These are phyloP conservation scores for Phytophthora pinifolia DNA, from an alignment of 352 stramenopile species.

Conservation along the genomic window DNA sequence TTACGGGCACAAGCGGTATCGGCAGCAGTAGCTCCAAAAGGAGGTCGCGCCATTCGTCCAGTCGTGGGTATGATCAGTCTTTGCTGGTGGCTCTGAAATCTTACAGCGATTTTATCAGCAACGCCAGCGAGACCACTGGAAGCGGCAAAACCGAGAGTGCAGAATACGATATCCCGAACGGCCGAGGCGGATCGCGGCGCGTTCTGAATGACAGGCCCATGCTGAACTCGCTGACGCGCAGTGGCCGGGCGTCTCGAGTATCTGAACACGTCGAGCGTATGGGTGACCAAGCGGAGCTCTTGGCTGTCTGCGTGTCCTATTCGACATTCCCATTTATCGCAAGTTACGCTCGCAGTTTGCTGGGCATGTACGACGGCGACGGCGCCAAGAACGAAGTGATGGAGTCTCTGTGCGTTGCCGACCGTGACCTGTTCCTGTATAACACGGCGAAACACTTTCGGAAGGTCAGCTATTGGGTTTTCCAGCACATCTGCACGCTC, in stretches of 20 bases:
- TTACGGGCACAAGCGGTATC: constrained; percentile 27
- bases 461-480: constrained; percentile 80
- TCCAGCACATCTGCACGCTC: constrained; percentile 81
- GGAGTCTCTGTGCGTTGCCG: constrained; percentile 47
- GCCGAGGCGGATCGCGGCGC: constrained; percentile 11
- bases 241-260: constrained; percentile 49
- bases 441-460: constrained; percentile 69
- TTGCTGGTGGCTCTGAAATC: constrained; percentile 63
- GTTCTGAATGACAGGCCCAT: constrained; percentile 42
- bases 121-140: constrained; percentile 13
- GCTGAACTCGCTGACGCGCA: constrained; percentile 74
- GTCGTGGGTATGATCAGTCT: constrained; percentile 55
- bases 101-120: constrained; percentile 73
- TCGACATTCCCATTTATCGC: constrained; percentile 87
- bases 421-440: constrained; percentile 68
- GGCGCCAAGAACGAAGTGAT: constrained; percentile 61
- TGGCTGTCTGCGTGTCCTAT: constrained; percentile 76
- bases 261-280: constrained; percentile 71
- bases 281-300: constrained; percentile 67
- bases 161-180: constrained; percentile 32
- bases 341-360: constrained; percentile 75
- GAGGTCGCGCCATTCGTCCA: constrained; percentile 34
- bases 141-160: constrained; percentile 26
- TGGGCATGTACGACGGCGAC: constrained; percentile 71
- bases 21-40: constrained; percentile 22